Base-by-base conservation (phyloP, 2,329 filamentous ascomycete genomes). In the Dactylellina leptospora region DNA sequence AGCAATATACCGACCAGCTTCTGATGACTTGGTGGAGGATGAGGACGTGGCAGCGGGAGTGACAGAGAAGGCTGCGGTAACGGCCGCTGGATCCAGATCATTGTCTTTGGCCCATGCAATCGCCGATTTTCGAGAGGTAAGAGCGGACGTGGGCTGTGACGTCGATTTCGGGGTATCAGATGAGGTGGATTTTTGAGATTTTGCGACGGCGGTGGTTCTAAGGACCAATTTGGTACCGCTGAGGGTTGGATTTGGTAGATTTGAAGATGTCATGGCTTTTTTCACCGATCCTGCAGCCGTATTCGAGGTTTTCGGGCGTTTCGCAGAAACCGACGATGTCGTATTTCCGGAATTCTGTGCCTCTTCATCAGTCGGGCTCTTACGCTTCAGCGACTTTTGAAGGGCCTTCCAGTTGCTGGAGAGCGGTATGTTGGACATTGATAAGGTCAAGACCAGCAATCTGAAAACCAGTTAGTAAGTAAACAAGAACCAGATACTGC, bases 1-100 rank as follows among this genome's bases (percentile, higher is more conserved):
- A 18, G 91, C 90, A 42, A 99, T 82, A 79, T 96, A 99, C 83
- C 95, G 96, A 55, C 93, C 95, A 18, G 93, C 82, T 58, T 92
- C 86, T 33, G 89, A 81, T 4, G 84, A 86, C 22, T 82, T 79
- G 25, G 55, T 45, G 18, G 69, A 36, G 11, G 42, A 51, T 2
- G 42, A 48, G 16, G 53, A 30, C 13, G 18, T 33, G 4, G 18
- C 16, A 23, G 40, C 23, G 33, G 36, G 30, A 5, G 54, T 44
- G 13, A 53, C 25, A 22, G 40, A 45, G 53, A 55, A 51, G 10
- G 47, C 55, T 9, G 48, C 60, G 10, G 45, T 59, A 77, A 60
- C 82, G 81, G 74, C 47, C 13, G 38, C 36, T 3, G 62, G 62
- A 40, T 68, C 62, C 16, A 68, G 38, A 30, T 68, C 62, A 18